Conservation (phyloP, 2,329 filamentous ascomycete genomes). For the Trichoderma endophyticum region DNA sequence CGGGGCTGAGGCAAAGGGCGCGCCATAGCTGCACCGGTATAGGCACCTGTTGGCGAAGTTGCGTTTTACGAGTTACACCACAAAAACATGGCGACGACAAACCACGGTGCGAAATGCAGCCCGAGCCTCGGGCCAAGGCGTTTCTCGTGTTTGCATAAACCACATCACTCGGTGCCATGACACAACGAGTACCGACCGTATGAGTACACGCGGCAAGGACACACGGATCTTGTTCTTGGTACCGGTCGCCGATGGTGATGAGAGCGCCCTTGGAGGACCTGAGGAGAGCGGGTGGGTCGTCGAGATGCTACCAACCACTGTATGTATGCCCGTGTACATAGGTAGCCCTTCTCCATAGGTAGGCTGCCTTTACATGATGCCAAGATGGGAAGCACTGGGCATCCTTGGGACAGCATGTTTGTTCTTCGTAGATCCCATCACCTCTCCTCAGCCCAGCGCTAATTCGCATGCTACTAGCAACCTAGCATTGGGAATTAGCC, state of each 20-base stretch:
- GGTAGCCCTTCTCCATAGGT: neutral
- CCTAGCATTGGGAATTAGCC: neutral
- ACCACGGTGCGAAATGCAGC: neutral
- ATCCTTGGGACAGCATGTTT: neutral
- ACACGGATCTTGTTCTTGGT: neutral
- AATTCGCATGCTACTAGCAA: neutral
- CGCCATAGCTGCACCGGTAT: neutral
- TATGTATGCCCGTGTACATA: neutral
- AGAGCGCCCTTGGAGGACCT: neutral
- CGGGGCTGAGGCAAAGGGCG: neutral
- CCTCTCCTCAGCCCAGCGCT: neutral
- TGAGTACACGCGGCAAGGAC: neutral
- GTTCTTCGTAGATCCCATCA: constrained; percentile 3
- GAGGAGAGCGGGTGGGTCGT: neutral
- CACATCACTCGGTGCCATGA: neutral
- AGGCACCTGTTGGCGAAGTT: constrained; percentile 5
- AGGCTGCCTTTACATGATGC: neutral
- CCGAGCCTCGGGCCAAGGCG: neutral
- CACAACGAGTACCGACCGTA: neutral
- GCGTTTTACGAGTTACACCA: neutral
- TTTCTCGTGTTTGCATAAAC: neutral
- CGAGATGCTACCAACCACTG: neutral
- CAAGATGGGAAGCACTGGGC: neutral
- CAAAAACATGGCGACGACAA: neutral
- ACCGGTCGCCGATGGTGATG: neutral